A percentile compares a stretch with the other conserved stretches of the same genome.
Evolutionary conservation across 768 basidiomycete genomes (phyloP).

Genomic region (Porpolomopsis calyptriformis): DNA sequence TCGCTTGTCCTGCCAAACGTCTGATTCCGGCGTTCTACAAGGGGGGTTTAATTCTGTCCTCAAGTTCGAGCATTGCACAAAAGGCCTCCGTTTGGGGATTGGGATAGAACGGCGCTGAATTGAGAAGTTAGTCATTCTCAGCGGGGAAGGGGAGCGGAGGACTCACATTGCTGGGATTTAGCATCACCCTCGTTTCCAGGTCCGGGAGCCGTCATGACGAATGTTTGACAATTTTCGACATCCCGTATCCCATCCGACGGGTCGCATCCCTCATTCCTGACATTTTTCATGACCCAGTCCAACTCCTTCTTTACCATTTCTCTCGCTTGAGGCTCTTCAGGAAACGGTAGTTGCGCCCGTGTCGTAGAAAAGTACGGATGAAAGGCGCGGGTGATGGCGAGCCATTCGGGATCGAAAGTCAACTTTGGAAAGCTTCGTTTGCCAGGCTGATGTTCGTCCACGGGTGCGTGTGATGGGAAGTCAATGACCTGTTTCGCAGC

Average conservation of each 20-base stretch:
- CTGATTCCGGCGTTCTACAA: too few species aligned
- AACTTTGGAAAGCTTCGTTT: slow-evolving; percentile 27
- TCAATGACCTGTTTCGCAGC: slow-evolving; percentile 54
- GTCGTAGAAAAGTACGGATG: slow-evolving; percentile 61
- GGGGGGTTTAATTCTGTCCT: slow-evolving; percentile 64
- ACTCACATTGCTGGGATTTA: slow-evolving; percentile 27
- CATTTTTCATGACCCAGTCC: slow-evolving; percentile 57
- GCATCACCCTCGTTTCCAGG: slow-evolving; percentile 29
- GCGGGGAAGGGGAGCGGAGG: slow-evolving; percentile 10
- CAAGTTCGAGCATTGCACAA: slow-evolving; percentile 65
- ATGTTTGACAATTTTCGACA: slow-evolving; percentile 52
- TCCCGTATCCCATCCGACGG: slow-evolving; percentile 22
- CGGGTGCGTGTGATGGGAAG: slow-evolving; percentile 22
- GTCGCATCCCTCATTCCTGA: slow-evolving; percentile 18
- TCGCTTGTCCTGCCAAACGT: too few species aligned
- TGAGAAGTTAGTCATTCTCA: slow-evolving; percentile 20
- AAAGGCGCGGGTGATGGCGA: slow-evolving; percentile 84
- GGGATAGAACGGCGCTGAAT: slow-evolving; percentile 61
- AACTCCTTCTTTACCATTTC: slow-evolving; percentile 47
- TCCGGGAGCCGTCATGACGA: slow-evolving; percentile 56
- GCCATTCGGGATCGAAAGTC: slow-evolving; percentile 83
- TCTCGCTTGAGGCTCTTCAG: slow-evolving; percentile 41
- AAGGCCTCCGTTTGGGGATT: slow-evolving; percentile 89
- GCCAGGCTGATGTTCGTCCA: neutral
- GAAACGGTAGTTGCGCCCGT: slow-evolving; percentile 44